These are phyloP conservation scores for Leishmania aethiopica DNA, from an alignment of 208 protist genomes.

Conservation along the genomic window DNA sequence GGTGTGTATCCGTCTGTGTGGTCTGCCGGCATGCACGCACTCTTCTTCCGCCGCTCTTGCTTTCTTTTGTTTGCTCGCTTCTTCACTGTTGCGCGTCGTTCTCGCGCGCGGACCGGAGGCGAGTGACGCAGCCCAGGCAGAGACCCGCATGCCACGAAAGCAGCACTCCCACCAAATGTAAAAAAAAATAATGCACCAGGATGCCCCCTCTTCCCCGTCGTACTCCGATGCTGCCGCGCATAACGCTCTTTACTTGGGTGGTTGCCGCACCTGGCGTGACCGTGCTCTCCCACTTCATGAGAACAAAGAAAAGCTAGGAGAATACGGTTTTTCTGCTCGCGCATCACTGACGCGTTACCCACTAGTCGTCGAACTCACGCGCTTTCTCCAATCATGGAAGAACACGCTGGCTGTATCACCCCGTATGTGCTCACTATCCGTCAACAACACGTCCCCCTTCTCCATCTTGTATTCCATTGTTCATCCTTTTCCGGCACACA, in stretches of 20 bases:
- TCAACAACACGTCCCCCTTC: background rate
- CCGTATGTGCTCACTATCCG: background rate
- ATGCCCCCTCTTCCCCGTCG: background rate
- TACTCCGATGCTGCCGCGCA: background rate
- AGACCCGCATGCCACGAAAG: background rate
- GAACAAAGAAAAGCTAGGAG: background rate
- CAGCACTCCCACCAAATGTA: background rate
- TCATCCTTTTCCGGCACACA: background rate
- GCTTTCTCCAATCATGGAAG: background rate
- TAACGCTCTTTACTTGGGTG: background rate
- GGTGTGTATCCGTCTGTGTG: background rate
- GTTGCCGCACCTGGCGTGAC: background rate
- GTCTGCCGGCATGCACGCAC: background rate
- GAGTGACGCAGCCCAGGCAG: background rate
- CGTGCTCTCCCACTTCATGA: background rate
- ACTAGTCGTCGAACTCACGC: background rate
- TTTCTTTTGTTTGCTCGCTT: background rate
- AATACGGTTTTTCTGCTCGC: background rate
- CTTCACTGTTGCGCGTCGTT: background rate
- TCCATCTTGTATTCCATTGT: background rate
- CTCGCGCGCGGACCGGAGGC: background rate
- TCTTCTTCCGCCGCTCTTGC: background rate
- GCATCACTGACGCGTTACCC: background rate
- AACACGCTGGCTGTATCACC: background rate
- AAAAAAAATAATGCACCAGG: background rate